A percentile compares a stretch with the other conserved stretches of the same genome.
These are phyloP conservation scores for Aspergillus calidoustus DNA, from an alignment of 2,329 filamentous ascomycete genomes.

Conservation along the genomic window DNA sequence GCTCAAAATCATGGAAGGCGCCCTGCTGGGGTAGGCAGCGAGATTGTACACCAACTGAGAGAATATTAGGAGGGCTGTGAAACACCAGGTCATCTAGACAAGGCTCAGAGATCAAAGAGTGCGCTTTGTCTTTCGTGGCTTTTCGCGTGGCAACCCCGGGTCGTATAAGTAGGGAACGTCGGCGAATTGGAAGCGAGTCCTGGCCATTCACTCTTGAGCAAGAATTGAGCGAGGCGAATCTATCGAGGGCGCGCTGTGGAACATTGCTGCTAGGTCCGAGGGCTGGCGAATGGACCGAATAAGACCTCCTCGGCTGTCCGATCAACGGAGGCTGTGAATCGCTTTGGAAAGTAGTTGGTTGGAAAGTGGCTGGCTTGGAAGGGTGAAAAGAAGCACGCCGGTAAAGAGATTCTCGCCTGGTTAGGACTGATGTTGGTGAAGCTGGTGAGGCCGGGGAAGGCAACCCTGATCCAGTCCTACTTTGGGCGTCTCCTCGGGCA, in stretches of 20 bases:
- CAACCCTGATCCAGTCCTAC: slow-evolving; percentile 14
- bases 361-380: slow-evolving; percentile 28
- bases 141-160: slow-evolving; percentile 43
- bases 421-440: slow-evolving; percentile 9
- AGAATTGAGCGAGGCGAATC: slow-evolving; percentile 38
- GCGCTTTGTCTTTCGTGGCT: slow-evolving; percentile 30
- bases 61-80: slow-evolving; percentile 13
- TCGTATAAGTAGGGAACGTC: slow-evolving; percentile 41
- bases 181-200: slow-evolving; percentile 42
- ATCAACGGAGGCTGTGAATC: slow-evolving; percentile 22
- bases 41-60: slow-evolving; percentile 24
- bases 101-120: slow-evolving; percentile 30
- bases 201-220: slow-evolving; percentile 39
- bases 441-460: slow-evolving; percentile 13
- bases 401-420: slow-evolving; percentile 21
- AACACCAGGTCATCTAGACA: slow-evolving; percentile 27
- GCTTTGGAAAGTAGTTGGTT: slow-evolving; percentile 24
- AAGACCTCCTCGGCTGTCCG: slow-evolving; percentile 32
- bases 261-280: slow-evolving; percentile 30
- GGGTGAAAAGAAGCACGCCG: slow-evolving; percentile 26
- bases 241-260: slow-evolving; percentile 31
- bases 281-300: slow-evolving; percentile 35
- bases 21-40: slow-evolving; percentile 22
- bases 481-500: slow-evolving; percentile 14
- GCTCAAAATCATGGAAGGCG: slow-evolving; percentile 18